phyloP scores from a whole-genome alignment of 2,329 filamentous ascomycete genomes.

The Ophiostoma ulmi region DNA sequence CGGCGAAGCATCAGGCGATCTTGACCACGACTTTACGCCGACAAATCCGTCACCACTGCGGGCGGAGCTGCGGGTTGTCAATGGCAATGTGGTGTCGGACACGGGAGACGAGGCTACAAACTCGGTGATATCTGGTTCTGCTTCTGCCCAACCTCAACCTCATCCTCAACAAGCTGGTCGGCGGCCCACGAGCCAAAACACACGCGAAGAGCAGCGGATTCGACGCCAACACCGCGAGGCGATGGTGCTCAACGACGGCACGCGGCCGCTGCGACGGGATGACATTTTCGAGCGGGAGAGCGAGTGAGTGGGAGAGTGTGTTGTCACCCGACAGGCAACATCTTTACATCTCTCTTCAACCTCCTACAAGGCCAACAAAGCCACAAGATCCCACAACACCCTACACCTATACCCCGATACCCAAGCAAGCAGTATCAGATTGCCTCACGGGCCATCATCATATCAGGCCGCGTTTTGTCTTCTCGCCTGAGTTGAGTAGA shows the following conservation, averaged over 20 bases:
- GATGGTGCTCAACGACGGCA: slow-evolving; percentile 87
- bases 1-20: slow-evolving; percentile 1
- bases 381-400: no score
- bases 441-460: neutral
- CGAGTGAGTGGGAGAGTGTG: slow-evolving; percentile 30
- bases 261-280: slow-evolving; percentile 62
- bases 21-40: slow-evolving; percentile 5
- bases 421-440: neutral
- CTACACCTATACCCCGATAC: no score
- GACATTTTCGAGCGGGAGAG: slow-evolving; percentile 71
- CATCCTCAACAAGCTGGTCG: neutral
- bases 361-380: no score
- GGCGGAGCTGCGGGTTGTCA: slow-evolving; percentile 22
- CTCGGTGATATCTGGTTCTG: neutral
- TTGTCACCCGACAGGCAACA: no score
- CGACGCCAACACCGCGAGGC: slow-evolving; percentile 75
- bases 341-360: no score
- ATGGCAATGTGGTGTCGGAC: slow-evolving; percentile 26
- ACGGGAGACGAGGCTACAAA: slow-evolving; percentile 27
- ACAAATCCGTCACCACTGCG: slow-evolving; percentile 10
- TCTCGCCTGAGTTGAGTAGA: neutral
- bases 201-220: slow-evolving; percentile 61
- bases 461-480: neutral
- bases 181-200: slow-evolving; percentile 36
- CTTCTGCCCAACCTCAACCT: neutral